Conservation (phyloP, 164 flowering plant genomes). For the Chloranthus sessilifolius region DNA sequence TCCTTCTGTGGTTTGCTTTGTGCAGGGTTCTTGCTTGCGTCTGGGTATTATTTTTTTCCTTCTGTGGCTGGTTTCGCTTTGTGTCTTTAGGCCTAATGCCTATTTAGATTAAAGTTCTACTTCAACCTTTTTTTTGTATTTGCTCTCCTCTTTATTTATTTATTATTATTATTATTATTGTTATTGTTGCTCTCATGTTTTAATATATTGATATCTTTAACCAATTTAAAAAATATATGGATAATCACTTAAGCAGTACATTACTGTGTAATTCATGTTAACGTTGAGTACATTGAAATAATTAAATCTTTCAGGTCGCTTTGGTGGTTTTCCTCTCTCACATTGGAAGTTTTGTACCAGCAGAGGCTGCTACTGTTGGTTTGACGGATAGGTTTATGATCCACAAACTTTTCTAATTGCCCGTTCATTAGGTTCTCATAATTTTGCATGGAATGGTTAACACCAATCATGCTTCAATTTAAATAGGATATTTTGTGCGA, state of each 20-base stretch:
- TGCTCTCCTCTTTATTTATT: too few species aligned
- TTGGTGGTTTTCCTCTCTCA: slow-evolving; percentile 91
- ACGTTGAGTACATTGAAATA: neutral
- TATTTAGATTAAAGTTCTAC: too few species aligned
- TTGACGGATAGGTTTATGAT: slow-evolving; percentile 75
- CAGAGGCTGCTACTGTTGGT: slow-evolving; percentile 92
- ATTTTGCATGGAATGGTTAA: too few species aligned
- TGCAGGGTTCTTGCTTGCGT: too few species aligned
- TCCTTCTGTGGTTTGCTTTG: too few species aligned
- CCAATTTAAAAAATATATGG: too few species aligned
- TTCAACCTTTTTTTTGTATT: neutral
- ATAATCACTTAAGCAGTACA: neutral
- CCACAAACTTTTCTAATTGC: neutral
- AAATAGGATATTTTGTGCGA: slow-evolving; percentile 84
- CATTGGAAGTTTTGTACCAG: slow-evolving; percentile 96
- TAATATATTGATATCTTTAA: too few species aligned
- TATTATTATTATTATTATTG: too few species aligned
- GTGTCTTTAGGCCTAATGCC: too few species aligned
- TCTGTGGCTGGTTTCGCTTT: too few species aligned
- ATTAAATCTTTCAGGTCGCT: slow-evolving; percentile 67
- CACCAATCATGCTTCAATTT: neutral
- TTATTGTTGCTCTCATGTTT: too few species aligned
- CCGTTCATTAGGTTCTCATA: neutral
- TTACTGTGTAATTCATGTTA: neutral
- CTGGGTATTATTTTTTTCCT: too few species aligned